phyloP scores from a whole-genome alignment of 2,329 filamentous ascomycete genomes.

The Trichoderma sp. region DNA sequence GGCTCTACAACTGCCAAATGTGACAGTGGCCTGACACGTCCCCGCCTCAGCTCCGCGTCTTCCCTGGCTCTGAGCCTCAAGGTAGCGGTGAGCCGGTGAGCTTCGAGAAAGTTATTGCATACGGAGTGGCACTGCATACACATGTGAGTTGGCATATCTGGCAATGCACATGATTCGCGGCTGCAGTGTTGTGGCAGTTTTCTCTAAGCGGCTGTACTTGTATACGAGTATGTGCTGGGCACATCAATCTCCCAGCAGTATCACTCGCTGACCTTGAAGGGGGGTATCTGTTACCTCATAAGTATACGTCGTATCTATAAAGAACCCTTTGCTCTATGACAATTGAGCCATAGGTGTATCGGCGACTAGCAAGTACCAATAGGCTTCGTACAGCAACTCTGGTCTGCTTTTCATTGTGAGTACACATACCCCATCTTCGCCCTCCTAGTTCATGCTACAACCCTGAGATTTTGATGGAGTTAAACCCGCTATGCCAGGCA shows the following conservation, averaged over 20 bases:
- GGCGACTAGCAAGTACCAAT: background rate
- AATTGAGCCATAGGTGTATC: background rate
- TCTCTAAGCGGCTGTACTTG: background rate
- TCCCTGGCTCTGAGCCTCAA: background rate
- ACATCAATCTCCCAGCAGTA: background rate
- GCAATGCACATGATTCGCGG: background rate
- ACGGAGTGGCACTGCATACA: background rate
- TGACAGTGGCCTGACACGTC: conserved; percentile 6
- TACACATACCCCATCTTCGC: background rate
- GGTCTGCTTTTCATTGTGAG: background rate
- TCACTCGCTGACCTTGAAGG: background rate
- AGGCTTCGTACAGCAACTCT: background rate
- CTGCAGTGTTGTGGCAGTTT: background rate
- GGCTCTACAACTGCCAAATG: background rate
- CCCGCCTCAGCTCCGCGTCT: background rate
- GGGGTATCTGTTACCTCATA: background rate
- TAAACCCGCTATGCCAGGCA: background rate
- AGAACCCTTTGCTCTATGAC: background rate
- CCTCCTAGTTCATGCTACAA: background rate
- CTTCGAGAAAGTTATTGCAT: conserved; percentile 7
- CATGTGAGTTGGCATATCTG: background rate
- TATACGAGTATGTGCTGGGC: background rate
- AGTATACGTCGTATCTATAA: background rate
- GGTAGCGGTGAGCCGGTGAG: conserved; percentile 12
- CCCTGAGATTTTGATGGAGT: background rate